Conservation (phyloP, 805 yeast species). For the Komagataella pseudopastoris region DNA sequence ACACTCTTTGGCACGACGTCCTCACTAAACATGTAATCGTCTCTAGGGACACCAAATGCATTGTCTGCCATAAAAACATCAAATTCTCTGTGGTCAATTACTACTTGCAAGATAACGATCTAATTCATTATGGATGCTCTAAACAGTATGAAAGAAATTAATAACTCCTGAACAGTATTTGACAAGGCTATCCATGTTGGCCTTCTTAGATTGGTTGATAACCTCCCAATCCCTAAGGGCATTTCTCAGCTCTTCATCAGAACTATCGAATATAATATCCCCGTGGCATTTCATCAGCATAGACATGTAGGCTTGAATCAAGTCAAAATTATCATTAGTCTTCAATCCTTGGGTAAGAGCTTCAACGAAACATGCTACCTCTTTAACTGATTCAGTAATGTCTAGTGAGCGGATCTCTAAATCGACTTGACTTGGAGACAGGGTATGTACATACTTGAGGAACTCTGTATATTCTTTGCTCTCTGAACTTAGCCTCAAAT, state of each 20-base stretch:
- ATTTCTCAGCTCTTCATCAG: conserved; percentile 20
- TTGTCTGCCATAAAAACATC: neutral
- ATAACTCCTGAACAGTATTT: conserved; percentile 78
- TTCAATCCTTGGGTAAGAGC: conserved; percentile 51
- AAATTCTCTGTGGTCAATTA: neutral
- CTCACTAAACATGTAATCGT: neutral
- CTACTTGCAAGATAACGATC: neutral
- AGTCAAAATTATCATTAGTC: conserved; percentile 52
- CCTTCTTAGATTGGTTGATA: conserved; percentile 25
- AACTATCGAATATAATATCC: conserved; percentile 44
- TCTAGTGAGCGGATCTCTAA: conserved; percentile 76
- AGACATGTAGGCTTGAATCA: conserved; percentile 69
- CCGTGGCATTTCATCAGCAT: conserved; percentile 71
- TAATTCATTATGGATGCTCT: conserved; percentile 2
- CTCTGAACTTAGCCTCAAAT: conserved; percentile 39
- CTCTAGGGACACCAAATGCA: neutral
- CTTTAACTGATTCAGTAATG: conserved; percentile 50
- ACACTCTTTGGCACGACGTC: neutral
- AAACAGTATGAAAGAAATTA: conserved; percentile 38
- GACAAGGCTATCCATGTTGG: conserved; percentile 48
- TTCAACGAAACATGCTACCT: conserved; percentile 49
- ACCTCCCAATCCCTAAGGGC: conserved; percentile 38
- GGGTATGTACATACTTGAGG: conserved; percentile 35
- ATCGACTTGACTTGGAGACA: conserved; percentile 72
- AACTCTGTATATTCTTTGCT: conserved; percentile 31